Evolutionary conservation across 108 stramenopile genomes (phyloP).

Genomic region (Discostella stelligeroides): DNA sequence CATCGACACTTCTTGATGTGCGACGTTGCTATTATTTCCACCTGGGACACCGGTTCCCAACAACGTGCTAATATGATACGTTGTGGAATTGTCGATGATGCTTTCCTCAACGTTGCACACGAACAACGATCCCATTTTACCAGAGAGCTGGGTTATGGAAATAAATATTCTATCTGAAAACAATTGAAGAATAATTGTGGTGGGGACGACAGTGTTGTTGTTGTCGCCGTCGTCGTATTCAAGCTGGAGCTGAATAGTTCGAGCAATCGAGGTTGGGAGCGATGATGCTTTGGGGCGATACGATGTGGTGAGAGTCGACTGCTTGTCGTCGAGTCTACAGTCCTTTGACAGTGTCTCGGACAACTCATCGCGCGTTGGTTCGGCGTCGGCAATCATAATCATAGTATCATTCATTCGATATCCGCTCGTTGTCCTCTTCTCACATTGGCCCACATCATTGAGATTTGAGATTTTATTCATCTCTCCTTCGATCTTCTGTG

Average conservation of each 20-base stretch:
- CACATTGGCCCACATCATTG: no score
- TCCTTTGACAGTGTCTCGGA: conserved; percentile 9
- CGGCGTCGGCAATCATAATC: background rate
- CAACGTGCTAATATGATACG: conserved; percentile 43
- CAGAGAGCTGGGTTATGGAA: conserved; percentile 44
- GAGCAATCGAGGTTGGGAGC: conserved; percentile 34
- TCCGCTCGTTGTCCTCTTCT: background rate
- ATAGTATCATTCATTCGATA: background rate
- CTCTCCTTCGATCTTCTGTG: no score
- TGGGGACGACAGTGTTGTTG: conserved; percentile 18
- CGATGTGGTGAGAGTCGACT: conserved; percentile 1
- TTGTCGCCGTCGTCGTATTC: conserved; percentile 16
- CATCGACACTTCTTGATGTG: conserved; percentile 20
- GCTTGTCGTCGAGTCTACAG: background rate
- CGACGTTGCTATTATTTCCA: background rate
- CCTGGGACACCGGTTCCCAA: conserved; percentile 32
- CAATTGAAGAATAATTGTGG: conserved; percentile 29
- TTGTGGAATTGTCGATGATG: conserved; percentile 48
- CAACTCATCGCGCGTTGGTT: background rate
- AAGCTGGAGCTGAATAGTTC: conserved; percentile 22
- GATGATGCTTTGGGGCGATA: conserved; percentile 32
- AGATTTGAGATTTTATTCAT: no score
- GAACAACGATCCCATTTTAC: conserved; percentile 41
- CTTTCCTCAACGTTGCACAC: conserved; percentile 47
- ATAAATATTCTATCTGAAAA: conserved; percentile 46